Evolutionary conservation across 345 rosid genomes (phyloP), one percentile per base, ranked within the genome.

Genomic region (Eucalyptus coolabah): DNA sequence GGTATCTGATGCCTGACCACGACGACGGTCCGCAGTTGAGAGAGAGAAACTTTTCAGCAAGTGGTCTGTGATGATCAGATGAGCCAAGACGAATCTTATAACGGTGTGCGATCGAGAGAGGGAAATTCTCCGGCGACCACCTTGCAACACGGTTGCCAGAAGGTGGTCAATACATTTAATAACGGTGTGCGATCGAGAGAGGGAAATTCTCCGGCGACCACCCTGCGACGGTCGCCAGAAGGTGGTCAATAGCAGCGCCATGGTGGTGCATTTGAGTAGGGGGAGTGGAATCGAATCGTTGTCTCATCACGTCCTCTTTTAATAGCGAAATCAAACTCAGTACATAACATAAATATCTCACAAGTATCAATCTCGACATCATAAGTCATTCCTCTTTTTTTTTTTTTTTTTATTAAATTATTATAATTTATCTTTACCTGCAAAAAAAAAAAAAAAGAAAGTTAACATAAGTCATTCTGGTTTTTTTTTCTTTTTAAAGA

Each of bases 301-400:
- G 23, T 69, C 7, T 16, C 24, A 0, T 69, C 5, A 5, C 24
- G 23, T 9, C 42, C 42, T 32, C 13, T 69, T 17, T 8, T 4
- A 32, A 8, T 30, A 15, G 24, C 3, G 11, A 69, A 9, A 34
- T 69, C 1, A 9, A 9, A 9, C 6, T 21, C 0, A 51, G 1
- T 9, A 34, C 24, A 17, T 9, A 0, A 69, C 24, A 9, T 69
- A 18, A 26, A 28, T 65, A 15, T n/a, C 1, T 65, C 21, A 0
- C 0, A 18, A 9, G 26, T 18, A 17, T 34, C 13, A 34, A 9
- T 34, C 42, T 5, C 1, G 4, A 69, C 44, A 34, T 17, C 24
- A 30, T 30, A 30, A 63, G 72, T 30, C 19, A 30, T 21, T 53
- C 26, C 59, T 50, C 18, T 51, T 2, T 53, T 1, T 3, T 8